Percentiles rank a stretch among this genome's conserved stretches.
Conservation (phyloP, 2,329 filamentous ascomycete species). For the Aspergillus intermedius region DNA sequence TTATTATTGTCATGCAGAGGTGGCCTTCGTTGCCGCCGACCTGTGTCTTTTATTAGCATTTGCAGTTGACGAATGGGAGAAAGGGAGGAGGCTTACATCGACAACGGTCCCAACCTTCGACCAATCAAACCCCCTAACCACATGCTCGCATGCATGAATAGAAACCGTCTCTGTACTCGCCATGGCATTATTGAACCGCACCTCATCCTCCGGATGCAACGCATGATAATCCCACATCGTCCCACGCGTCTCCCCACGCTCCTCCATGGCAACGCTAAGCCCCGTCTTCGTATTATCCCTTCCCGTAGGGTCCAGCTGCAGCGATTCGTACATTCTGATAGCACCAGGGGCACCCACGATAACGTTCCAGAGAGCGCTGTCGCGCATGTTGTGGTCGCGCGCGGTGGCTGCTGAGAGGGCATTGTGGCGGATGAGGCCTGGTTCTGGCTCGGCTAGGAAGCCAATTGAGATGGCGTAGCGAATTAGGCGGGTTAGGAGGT, state of each 20-base stretch:
- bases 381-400: background rate
- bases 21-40: background rate
- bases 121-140: background rate
- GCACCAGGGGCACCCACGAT: background rate
- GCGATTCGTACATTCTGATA: background rate
- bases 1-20: background rate
- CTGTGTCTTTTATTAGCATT: background rate
- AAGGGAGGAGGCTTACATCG: background rate
- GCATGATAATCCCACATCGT: constrained; percentile 1
- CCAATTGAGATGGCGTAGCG: background rate
- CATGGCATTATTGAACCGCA: background rate
- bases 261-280: background rate
- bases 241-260: background rate
- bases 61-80: background rate
- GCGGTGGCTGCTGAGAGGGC: background rate
- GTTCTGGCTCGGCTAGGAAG: background rate
- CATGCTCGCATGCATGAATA: background rate
- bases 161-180: background rate
- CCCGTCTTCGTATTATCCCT: background rate
- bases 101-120: background rate
- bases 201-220: background rate
- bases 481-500: background rate
- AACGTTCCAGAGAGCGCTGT: background rate
- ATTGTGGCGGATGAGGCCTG: background rate
- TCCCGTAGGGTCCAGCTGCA: background rate